Evolutionary conservation across 2,329 filamentous ascomycete species (phyloP).

Genomic region (Coniochaeta sp.): DNA sequence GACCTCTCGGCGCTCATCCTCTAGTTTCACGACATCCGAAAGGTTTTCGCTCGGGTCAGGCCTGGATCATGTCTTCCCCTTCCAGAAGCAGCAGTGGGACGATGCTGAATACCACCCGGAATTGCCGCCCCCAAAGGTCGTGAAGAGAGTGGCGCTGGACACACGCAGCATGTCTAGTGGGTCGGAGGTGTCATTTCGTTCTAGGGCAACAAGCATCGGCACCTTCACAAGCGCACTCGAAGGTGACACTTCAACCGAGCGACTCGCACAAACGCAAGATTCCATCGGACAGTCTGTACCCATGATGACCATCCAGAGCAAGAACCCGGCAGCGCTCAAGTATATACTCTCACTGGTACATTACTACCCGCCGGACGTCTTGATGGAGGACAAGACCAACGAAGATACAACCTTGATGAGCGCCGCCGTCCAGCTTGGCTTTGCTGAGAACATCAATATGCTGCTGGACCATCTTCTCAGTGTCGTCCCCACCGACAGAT

Average conservation of each 20-base stretch:
- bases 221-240: conserved; percentile 69
- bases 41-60: conserved; percentile 49
- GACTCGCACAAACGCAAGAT: conserved; percentile 64
- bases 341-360: conserved; percentile 74
- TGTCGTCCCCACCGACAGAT: conserved; percentile 39
- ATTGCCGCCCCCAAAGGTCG: conserved; percentile 37
- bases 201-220: conserved; percentile 69
- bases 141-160: conserved; percentile 84
- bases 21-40: conserved; percentile 34
- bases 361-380: conserved; percentile 63
- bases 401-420: conserved; percentile 85
- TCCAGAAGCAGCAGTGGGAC: conserved; percentile 52
- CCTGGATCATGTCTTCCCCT: conserved; percentile 85
- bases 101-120: conserved; percentile 22
- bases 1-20: conserved; percentile 28
- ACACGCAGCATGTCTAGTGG: conserved; percentile 80
- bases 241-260: conserved; percentile 79
- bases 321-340: conserved; percentile 62
- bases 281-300: conserved; percentile 72
- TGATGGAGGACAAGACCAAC: conserved; percentile 81
- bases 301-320: conserved; percentile 78
- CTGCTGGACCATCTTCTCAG: conserved; percentile 64
- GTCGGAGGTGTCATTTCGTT: conserved; percentile 77
- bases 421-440: conserved; percentile 80
- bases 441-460: conserved; percentile 66